Conservation (phyloP, 441 rosid species). For the Jatropha podagrica region DNA sequence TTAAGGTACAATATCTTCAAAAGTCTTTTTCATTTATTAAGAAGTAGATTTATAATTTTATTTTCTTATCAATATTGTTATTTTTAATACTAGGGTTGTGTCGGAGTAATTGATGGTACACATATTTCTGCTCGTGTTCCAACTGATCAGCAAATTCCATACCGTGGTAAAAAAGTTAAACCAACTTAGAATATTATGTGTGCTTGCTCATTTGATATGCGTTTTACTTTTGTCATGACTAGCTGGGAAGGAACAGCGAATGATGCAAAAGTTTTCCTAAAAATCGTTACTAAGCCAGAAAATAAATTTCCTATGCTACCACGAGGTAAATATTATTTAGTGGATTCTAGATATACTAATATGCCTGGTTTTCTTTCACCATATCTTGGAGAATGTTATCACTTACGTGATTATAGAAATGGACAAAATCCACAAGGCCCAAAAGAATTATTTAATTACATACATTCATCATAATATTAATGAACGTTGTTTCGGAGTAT, state of each 20-base stretch:
- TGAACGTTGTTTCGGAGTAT: not conserved
- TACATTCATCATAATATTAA: not conserved
- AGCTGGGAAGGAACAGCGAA: not conserved
- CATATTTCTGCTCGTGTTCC: not conserved
- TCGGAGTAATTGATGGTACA: not conserved
- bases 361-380: not conserved
- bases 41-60: not conserved
- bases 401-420: not conserved
- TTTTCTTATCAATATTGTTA: not conserved
- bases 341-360: not conserved
- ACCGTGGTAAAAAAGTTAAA: not conserved
- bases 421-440: not conserved
- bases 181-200: not conserved
- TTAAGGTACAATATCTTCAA: not conserved
- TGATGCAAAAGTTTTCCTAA: not conserved
- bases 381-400: not conserved
- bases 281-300: not conserved
- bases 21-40: not conserved
- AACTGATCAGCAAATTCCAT: not conserved
- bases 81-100: not conserved
- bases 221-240: not conserved
- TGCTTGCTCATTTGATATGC: slow-evolving; percentile 6
- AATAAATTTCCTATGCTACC: not conserved
- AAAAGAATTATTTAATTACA: not conserved
- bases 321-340: not conserved